These are phyloP conservation scores for Cladorrhinum sp. DNA, from an alignment of 2,329 filamentous ascomycete species.

Conservation along the genomic window DNA sequence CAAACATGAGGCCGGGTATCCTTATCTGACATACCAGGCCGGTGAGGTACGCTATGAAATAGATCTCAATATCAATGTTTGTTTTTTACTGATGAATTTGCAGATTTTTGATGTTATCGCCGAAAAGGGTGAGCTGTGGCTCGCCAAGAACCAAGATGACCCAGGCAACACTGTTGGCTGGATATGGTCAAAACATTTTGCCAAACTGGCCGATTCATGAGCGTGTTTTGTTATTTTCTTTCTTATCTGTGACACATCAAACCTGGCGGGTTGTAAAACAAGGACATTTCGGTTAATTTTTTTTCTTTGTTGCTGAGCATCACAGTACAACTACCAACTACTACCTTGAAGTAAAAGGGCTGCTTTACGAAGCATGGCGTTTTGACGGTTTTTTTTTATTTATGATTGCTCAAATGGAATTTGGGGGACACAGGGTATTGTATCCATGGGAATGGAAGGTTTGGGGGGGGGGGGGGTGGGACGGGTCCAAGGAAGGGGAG, in stretches of 20 bases:
- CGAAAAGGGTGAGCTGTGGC: conserved; percentile 95
- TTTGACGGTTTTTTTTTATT: background rate
- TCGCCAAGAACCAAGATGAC: conserved; percentile 96
- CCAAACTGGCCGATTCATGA: conserved; percentile 54
- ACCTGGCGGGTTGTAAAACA: background rate
- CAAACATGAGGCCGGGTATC: conserved; percentile 89
- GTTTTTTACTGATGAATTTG: conserved; percentile 6
- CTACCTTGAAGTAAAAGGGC: background rate
- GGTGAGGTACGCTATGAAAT: conserved; percentile 64
- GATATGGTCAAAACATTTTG: conserved; percentile 99
- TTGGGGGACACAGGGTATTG: background rate
- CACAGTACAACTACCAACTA: background rate
- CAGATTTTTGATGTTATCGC: conserved; percentile 88
- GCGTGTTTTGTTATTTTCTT: background rate
- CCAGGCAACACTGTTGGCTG: conserved; percentile 75
- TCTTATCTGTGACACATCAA: background rate
- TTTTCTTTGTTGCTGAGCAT: background rate
- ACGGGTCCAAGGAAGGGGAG: too few species aligned
- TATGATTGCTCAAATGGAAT: background rate
- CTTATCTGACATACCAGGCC: conserved; percentile 91
- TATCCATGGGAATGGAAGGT: background rate
- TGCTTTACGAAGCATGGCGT: conserved; percentile 15
- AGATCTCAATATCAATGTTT: background rate
- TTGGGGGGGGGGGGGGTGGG: too few species aligned
- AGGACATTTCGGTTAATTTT: background rate